phyloP scores from a whole-genome alignment of 2,329 filamentous ascomycete species.

The Myriosclerotinia curreyana region DNA sequence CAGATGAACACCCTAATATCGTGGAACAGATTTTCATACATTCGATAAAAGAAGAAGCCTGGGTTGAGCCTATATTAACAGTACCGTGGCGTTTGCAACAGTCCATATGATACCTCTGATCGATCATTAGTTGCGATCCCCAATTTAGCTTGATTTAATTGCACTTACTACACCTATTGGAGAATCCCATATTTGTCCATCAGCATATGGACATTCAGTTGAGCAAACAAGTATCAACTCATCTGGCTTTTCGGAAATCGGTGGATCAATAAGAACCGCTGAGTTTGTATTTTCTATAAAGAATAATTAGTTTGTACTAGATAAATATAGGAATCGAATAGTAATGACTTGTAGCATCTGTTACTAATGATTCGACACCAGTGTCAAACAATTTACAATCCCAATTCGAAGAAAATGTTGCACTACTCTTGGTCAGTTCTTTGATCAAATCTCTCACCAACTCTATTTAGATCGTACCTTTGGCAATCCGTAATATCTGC shows the following conservation, averaged over 20 bases:
- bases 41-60: constrained; percentile 4
- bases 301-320: neutral
- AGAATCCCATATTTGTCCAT: constrained; percentile 16
- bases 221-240: neutral
- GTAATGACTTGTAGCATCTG: constrained; percentile 8
- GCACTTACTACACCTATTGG: constrained; percentile 3
- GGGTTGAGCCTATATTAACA: neutral
- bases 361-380: neutral
- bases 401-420: constrained; percentile 5
- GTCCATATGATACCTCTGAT: constrained; percentile 3
- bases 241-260: neutral
- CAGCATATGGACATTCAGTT: constrained; percentile 14
- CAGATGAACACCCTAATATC: neutral
- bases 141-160: neutral
- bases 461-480: neutral
- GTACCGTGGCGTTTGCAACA: constrained; percentile 10
- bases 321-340: neutral
- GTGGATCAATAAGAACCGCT: neutral
- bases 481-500: constrained; percentile 11
- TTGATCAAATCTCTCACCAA: neutral
- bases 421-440: neutral
- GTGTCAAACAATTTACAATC: constrained; percentile 3
- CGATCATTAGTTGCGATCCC: neutral
- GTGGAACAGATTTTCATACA: constrained; percentile 10
- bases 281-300: constrained; percentile 1